phyloP scores from a whole-genome alignment of 768 basidiomycete genomes.

The Suillus sp. region DNA sequence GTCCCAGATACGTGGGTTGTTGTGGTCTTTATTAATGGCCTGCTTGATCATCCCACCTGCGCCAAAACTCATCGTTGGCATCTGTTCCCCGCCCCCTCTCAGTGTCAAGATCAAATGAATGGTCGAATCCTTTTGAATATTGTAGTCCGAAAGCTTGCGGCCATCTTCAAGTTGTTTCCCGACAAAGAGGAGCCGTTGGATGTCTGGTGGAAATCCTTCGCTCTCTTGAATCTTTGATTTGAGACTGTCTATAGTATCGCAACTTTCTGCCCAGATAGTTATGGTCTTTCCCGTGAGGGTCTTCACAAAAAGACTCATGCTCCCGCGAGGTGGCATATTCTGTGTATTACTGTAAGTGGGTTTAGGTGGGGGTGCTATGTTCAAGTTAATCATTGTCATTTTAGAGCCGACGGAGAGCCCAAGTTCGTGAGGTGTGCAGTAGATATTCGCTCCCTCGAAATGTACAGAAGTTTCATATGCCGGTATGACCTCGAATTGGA shows the following conservation, averaged over 20 bases:
- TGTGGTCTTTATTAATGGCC: not conserved
- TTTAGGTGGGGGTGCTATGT: not conserved
- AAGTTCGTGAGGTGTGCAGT: constrained; percentile 8
- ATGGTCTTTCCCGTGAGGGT: constrained; percentile 84
- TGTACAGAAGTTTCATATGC: not conserved
- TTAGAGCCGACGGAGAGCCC: not conserved
- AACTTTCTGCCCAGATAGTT: constrained; percentile 82
- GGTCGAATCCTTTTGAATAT: constrained; percentile 73
- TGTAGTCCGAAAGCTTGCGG: constrained; percentile 45
- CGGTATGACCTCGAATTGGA: constrained; percentile 12
- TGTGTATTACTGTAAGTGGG: not conserved
- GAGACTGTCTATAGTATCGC: constrained; percentile 84
- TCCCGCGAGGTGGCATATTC: constrained; percentile 37
- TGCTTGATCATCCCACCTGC: constrained; percentile 2
- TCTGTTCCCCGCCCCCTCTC: not conserved
- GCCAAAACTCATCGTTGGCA: not conserved
- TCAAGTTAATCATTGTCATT: not conserved
- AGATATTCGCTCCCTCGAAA: not conserved
- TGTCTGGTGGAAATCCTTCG: constrained; percentile 72
- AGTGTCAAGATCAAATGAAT: constrained; percentile 45
- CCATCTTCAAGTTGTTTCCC: constrained; percentile 83
- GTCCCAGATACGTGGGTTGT: not conserved
- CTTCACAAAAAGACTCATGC: constrained; percentile 84
- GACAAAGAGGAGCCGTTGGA: constrained; percentile 83
- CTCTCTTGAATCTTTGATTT: constrained; percentile 74